These are phyloP conservation scores for Coniochaeta sp. DNA, from an alignment of 2,329 filamentous ascomycete species.

Conservation along the genomic window DNA sequence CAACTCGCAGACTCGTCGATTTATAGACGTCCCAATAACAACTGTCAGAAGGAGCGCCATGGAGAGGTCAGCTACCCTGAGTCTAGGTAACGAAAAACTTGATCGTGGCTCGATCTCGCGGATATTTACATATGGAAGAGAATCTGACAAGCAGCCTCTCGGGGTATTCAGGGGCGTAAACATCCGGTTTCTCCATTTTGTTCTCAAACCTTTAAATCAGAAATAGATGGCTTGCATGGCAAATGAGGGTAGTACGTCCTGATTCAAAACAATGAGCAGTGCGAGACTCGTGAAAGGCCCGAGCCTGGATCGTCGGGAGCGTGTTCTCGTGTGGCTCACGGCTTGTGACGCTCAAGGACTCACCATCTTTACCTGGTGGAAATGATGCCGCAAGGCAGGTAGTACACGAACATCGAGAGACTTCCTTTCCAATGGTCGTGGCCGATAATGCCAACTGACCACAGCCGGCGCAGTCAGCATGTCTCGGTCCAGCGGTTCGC, in stretches of 20 bases:
- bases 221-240: neutral
- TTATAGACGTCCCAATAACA: neutral
- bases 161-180: neutral
- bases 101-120: neutral
- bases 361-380: neutral
- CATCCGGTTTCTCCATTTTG: neutral
- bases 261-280: neutral
- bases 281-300: neutral
- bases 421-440: neutral
- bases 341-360: neutral
- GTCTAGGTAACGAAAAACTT: neutral
- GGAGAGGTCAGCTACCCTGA: neutral
- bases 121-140: neutral
- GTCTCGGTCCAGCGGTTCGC: neutral
- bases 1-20: neutral
- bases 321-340: neutral
- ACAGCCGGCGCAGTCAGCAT: neutral
- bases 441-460: neutral
- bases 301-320: neutral
- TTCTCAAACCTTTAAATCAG: neutral
- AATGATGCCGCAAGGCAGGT: neutral
- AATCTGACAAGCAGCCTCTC: neutral
- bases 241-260: conserved; percentile 1
- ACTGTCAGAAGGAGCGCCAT: neutral
- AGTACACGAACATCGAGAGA: neutral